Conservation (phyloP, 805 yeast species). For the Saccharomycopsis synnaedendra region DNA sequence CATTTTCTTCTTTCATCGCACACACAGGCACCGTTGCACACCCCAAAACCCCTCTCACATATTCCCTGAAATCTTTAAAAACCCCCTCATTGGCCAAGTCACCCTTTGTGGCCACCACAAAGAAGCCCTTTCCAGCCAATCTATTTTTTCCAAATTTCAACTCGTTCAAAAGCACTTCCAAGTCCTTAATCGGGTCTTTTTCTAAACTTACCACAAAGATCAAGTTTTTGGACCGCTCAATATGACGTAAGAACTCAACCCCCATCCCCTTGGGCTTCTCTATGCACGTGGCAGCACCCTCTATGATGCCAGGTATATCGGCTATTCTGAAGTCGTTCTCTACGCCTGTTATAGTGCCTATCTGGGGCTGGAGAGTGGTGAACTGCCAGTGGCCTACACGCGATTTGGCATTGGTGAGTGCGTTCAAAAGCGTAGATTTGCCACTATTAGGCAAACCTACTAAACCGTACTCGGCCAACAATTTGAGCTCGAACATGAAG, state of each 20-base stretch:
- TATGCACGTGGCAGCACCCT: slow-evolving; percentile 53
- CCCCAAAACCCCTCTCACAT: slow-evolving; percentile 25
- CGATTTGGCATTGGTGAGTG: slow-evolving; percentile 83
- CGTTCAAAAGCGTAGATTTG: slow-evolving; percentile 76
- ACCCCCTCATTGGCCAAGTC: slow-evolving; percentile 46
- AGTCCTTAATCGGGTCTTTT: slow-evolving; percentile 52
- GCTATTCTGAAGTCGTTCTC: slow-evolving; percentile 68
- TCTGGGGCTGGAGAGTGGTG: slow-evolving; percentile 84
- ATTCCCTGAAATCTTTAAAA: slow-evolving; percentile 33
- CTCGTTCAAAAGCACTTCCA: slow-evolving; percentile 53
- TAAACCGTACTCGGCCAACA: slow-evolving; percentile 85
- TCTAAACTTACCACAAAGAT: slow-evolving; percentile 82
- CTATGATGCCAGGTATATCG: slow-evolving; percentile 91
- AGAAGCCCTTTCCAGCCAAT: slow-evolving; percentile 44
- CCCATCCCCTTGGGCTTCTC: slow-evolving; percentile 84
- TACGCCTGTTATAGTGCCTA: slow-evolving; percentile 71
- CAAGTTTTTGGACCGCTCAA: slow-evolving; percentile 83
- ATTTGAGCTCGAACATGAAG: slow-evolving; percentile 74
- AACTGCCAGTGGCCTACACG: slow-evolving; percentile 95
- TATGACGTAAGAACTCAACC: slow-evolving; percentile 79
- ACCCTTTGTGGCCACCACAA: slow-evolving; percentile 91
- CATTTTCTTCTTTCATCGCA: slow-evolving; percentile 62
- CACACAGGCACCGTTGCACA: slow-evolving; percentile 83
- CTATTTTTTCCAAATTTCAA: slow-evolving; percentile 47
- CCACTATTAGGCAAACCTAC: slow-evolving; percentile 98